These are phyloP conservation scores for Pterocarpus santalinus DNA, from an alignment of 306 rosid species.

Conservation along the genomic window DNA sequence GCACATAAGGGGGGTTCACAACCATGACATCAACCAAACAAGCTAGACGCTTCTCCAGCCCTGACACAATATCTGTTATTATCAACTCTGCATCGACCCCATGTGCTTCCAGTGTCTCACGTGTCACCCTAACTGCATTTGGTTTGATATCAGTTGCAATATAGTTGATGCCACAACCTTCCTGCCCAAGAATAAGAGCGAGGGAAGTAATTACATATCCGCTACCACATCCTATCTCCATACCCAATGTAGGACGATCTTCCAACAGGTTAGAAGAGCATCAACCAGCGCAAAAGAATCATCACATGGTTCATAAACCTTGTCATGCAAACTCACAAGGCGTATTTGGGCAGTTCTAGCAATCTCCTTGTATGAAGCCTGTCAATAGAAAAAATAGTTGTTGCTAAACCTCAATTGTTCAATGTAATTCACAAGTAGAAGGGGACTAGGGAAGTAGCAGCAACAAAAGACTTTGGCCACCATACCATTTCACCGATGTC, in stretches of 20 bases:
- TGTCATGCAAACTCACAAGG: conserved; percentile 81
- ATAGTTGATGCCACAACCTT: conserved; percentile 58
- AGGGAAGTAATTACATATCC: conserved; percentile 95
- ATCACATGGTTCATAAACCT: conserved; percentile 97
- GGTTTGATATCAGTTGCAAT: conserved; percentile 96
- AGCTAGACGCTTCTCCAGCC: conserved; percentile 78
- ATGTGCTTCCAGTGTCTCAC: conserved; percentile 80
- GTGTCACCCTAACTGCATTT: conserved; percentile 74
- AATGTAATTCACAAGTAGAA: conserved; percentile 11
- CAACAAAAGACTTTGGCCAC: conserved; percentile 13
- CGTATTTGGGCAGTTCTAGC: conserved; percentile 82
- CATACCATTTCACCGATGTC: conserved; percentile 49
- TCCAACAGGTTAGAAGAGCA: conserved; percentile 76
- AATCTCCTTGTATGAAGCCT: conserved; percentile 60
- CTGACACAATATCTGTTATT: conserved; percentile 76
- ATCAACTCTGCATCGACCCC: conserved; percentile 89
- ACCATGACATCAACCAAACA: conserved; percentile 86
- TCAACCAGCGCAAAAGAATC: conserved; percentile 97
- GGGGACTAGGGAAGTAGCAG: neutral
- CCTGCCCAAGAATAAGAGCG: conserved; percentile 84
- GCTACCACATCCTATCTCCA: conserved; percentile 97
- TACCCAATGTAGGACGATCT: conserved; percentile 72
- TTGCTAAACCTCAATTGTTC: conserved; percentile 28
- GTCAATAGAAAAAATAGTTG: conserved; percentile 26
- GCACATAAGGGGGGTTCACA: conserved; percentile 97